Base-by-base conservation (phyloP, 2,329 filamentous ascomycete genomes). In the Trichoderma pleuroti region DNA sequence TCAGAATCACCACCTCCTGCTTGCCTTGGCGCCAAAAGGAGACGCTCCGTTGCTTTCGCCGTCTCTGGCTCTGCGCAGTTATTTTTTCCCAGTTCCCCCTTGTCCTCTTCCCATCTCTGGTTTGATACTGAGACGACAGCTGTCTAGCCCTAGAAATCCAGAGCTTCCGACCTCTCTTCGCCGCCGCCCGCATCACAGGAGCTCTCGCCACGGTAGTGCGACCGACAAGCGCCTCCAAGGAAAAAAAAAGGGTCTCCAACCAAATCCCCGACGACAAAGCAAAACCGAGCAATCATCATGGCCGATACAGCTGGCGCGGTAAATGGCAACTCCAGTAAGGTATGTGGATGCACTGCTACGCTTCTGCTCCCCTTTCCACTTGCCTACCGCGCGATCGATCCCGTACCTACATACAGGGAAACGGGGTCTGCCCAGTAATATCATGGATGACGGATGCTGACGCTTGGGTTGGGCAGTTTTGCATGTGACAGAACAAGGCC, bases 271-370 rank as follows among this genome's bases (percentile, higher is more conserved):
- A 57, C 67, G 46, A 70, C n/a, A 62, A 72, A 81, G n/a, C 83
- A 76, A 78, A 28, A n/a, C 24, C 16, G n/a, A 12, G 10, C 46
- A 34, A 21, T 64, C 70, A 32, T 61, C 67, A 72, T 80, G 76
- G 77, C 80, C 75, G 79, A 80, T 74, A 75, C 78, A 74, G 76
- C 79, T 70, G 72, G 67, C 68, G 65, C 32, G 77, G 78, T 80
- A 80, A 86, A 86, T 80, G 85, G 84, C 78, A 81, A 76, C 75
- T 81, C 83, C 77, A 87, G 86, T 88, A 82, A 81, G 86, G 86
- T 86, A 76, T 70, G 84, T 81, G 73, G 72, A 62, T 68, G 64
- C 63, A 56, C 62, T 67, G 59, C 59, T 63, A 65, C 70, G 75
- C 75, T 73, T 67, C 64, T 72, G 68, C 46, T 56, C 30, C 46